Conservation (phyloP, 768 basidiomycete genomes). For the Pulveroboletus frians region DNA sequence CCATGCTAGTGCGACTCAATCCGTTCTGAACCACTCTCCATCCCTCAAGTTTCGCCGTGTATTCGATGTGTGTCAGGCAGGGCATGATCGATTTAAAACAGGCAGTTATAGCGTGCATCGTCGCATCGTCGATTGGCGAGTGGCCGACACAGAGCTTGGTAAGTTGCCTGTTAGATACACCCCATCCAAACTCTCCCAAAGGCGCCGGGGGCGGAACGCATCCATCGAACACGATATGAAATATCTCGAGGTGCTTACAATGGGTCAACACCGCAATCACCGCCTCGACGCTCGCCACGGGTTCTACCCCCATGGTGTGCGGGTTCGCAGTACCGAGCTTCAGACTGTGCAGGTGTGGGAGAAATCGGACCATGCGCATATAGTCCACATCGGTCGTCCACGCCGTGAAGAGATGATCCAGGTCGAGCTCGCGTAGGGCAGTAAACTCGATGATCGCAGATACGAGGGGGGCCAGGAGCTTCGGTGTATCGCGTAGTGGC, state of each 20-base stretch:
- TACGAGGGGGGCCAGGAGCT: conserved; percentile 1
- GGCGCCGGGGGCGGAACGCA: not conserved
- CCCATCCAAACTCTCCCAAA: not conserved
- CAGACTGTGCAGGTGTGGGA: conserved; percentile 6
- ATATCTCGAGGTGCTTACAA: conserved; percentile 11
- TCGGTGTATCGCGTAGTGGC: not conserved
- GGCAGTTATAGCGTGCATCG: not conserved
- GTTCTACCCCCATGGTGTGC: not conserved
- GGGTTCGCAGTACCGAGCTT: conserved; percentile 13
- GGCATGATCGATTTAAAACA: conserved; percentile 17
- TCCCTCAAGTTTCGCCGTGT: not conserved
- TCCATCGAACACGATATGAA: conserved; percentile 19
- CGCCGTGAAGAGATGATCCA: conserved; percentile 13
- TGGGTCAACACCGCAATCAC: conserved; percentile 9
- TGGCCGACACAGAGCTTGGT: conserved; percentile 12
- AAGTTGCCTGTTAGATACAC: conserved; percentile 6
- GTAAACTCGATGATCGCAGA: conserved; percentile 12
- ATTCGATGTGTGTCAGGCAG: not conserved
- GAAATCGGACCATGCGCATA: conserved; percentile 6
- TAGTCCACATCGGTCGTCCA: conserved; percentile 11
- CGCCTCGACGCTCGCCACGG: conserved; percentile 6
- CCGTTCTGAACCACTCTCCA: conserved; percentile 7
- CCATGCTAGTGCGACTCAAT: too few species aligned
- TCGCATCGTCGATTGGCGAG: conserved; percentile 12
- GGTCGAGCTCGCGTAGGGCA: conserved; percentile 10